Evolutionary conservation across 202 grass and related monocot species (phyloP).

Genomic region (Schoenoplectus tabernaemontani): DNA sequence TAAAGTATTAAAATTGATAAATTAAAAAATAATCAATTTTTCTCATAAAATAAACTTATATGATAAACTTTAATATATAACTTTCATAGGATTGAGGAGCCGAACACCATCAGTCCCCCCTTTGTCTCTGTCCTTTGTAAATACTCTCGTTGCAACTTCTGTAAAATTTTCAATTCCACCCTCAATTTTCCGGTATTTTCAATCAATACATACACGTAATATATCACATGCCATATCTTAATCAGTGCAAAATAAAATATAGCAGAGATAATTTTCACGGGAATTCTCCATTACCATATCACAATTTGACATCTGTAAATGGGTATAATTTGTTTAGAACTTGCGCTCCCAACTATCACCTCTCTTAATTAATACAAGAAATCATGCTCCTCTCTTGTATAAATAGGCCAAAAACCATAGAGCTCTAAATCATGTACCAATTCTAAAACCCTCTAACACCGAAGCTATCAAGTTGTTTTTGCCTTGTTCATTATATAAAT

Average conservation of each 20-base stretch:
- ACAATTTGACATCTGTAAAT: neutral
- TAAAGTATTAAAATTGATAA: too few species aligned
- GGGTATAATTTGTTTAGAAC: neutral
- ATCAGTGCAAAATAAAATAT: neutral
- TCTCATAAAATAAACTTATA: too few species aligned
- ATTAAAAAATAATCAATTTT: too few species aligned
- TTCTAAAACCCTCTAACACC: neutral
- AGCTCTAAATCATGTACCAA: neutral
- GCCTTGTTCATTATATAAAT: neutral
- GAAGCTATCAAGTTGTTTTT: neutral
- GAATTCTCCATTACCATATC: neutral
- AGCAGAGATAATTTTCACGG: too few species aligned
- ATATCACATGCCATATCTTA: neutral
- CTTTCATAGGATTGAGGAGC: too few species aligned
- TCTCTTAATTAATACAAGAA: neutral
- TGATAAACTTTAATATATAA: too few species aligned
- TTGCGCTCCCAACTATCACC: neutral
- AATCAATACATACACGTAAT: neutral
- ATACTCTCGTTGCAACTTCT: neutral
- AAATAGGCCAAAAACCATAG: constrained; percentile 7
- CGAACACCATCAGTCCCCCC: too few species aligned
- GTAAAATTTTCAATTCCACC: neutral
- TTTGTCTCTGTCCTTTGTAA: too few species aligned
- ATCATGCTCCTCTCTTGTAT: neutral
- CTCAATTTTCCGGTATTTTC: neutral